phyloP scores from a whole-genome alignment of 352 stramenopile species.

The Globisporangium sylvaticum region DNA sequence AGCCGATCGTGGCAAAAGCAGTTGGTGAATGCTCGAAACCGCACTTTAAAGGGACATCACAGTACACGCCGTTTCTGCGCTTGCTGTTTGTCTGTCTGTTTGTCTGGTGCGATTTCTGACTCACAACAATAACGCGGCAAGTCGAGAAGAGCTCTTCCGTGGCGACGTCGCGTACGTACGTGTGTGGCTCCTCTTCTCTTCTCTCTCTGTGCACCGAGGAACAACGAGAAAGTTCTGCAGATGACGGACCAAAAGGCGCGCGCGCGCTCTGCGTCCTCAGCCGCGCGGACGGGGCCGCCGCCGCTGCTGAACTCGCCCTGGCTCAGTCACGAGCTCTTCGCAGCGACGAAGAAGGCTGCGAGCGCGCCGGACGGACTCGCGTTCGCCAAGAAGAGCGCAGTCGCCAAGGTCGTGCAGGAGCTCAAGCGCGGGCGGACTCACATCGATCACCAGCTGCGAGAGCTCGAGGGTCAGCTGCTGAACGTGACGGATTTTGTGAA shows the following conservation, averaged over 20 bases:
- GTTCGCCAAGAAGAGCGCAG: constrained; percentile 42
- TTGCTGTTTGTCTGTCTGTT: background rate
- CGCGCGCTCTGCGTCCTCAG: background rate
- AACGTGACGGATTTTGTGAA: constrained; percentile 57
- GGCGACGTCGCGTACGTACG: constrained; percentile 1
- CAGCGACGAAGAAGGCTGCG: constrained; percentile 46
- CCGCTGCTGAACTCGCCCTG: constrained; percentile 47
- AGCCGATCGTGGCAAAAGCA: too few species aligned
- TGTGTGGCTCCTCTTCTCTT: background rate
- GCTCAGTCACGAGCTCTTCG: constrained; percentile 67
- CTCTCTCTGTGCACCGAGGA: background rate
- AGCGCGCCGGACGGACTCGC: constrained; percentile 43
- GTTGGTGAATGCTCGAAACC: background rate
- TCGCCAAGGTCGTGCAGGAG: constrained; percentile 57
- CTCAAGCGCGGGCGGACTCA: constrained; percentile 53
- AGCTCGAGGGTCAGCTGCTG: constrained; percentile 59
- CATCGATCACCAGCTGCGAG: constrained; percentile 54
- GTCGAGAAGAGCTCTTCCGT: background rate
- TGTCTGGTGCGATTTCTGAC: background rate
- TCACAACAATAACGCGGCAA: background rate
- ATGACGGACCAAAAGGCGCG: constrained; percentile 11
- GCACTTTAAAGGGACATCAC: background rate
- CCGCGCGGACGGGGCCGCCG: constrained; percentile 2
- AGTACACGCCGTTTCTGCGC: background rate
- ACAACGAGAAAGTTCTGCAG: background rate